A percentile compares a stretch with the other conserved stretches of the same genome.
Evolutionary conservation across 2,329 filamentous ascomycete genomes (phyloP).

Genomic region (Scytalidium sp.): DNA sequence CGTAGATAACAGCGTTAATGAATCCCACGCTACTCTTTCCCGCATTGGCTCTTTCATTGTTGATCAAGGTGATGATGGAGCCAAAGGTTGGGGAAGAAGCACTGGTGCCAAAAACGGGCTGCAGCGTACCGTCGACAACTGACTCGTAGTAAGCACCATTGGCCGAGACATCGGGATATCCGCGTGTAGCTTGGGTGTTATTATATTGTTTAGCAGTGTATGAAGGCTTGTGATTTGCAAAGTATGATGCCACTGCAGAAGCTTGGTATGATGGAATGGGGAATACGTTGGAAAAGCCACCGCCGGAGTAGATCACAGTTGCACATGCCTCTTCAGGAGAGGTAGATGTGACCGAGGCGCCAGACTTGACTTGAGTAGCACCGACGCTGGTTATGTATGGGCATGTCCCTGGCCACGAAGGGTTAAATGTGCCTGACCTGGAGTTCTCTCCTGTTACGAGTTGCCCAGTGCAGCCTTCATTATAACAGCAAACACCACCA

Average conservation of each 20-base stretch:
- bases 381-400: slow-evolving; percentile 67
- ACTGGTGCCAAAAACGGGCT: slow-evolving; percentile 15
- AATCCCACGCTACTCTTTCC: slow-evolving; percentile 33
- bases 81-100: slow-evolving; percentile 53
- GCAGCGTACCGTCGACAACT: slow-evolving; percentile 12
- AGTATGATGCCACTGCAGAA: slow-evolving; percentile 13
- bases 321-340: slow-evolving; percentile 1
- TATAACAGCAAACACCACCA: slow-evolving; percentile 1
- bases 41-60: slow-evolving; percentile 29
- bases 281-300: slow-evolving; percentile 43
- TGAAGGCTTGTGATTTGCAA: slow-evolving; percentile 11
- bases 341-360: slow-evolving; percentile 34
- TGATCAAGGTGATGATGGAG: slow-evolving; percentile 44
- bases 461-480: slow-evolving; percentile 7
- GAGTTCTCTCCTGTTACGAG: slow-evolving; percentile 14
- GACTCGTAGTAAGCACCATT: slow-evolving; percentile 14
- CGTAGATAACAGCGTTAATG: slow-evolving; percentile 29
- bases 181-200: slow-evolving; percentile 17
- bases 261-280: slow-evolving; percentile 16
- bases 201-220: slow-evolving; percentile 10
- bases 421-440: slow-evolving; percentile 21
- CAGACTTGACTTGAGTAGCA: slow-evolving; percentile 46
- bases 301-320: slow-evolving; percentile 36
- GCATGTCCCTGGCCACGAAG: slow-evolving; percentile 63
- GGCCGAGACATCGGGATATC: slow-evolving; percentile 24